Conservation (phyloP, 1,139 yeast species). For the Suhomyces wounanorum region DNA sequence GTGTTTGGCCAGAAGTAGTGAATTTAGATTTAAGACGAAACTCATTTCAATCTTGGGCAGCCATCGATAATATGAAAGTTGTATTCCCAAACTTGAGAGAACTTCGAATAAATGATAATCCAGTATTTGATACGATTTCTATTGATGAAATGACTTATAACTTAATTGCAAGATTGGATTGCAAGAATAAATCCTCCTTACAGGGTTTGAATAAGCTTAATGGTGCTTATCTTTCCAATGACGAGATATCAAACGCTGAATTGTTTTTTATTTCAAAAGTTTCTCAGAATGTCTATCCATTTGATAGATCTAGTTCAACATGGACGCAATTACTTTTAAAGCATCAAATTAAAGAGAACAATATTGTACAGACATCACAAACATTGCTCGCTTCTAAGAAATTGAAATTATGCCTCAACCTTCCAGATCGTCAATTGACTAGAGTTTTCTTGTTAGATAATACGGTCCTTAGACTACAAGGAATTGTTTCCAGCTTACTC, state of each 20-base stretch:
- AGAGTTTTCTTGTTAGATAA: constrained; percentile 27
- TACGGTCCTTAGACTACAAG: constrained; percentile 33
- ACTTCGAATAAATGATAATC: constrained; percentile 55
- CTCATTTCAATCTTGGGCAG: constrained; percentile 45
- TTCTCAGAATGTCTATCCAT: constrained; percentile 27
- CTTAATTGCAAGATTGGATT: constrained; percentile 52
- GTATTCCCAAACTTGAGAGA: constrained; percentile 41
- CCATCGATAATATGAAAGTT: constrained; percentile 42
- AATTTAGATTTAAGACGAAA: constrained; percentile 54
- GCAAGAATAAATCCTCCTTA: constrained; percentile 15
- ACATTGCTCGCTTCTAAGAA: constrained; percentile 7
- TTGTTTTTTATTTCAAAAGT: constrained; percentile 63
- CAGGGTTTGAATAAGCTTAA: constrained; percentile 45
- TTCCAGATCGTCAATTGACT: neutral
- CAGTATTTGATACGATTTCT: constrained; percentile 40
- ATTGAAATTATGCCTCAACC: constrained; percentile 8
- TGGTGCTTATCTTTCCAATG: constrained; percentile 51
- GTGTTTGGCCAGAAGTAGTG: constrained; percentile 4
- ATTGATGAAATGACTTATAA: constrained; percentile 40
- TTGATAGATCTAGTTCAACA: constrained; percentile 23
- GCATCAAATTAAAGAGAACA: constrained; percentile 21
- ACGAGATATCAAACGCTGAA: constrained; percentile 65
- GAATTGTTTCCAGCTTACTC: constrained; percentile 22
- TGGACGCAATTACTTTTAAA: constrained; percentile 32
- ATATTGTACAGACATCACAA: neutral